A percentile compares a stretch with the other conserved stretches of the same genome.
Conservation (phyloP, 2,329 filamentous ascomycete species). For the Aureobasidium uvarum region DNA sequence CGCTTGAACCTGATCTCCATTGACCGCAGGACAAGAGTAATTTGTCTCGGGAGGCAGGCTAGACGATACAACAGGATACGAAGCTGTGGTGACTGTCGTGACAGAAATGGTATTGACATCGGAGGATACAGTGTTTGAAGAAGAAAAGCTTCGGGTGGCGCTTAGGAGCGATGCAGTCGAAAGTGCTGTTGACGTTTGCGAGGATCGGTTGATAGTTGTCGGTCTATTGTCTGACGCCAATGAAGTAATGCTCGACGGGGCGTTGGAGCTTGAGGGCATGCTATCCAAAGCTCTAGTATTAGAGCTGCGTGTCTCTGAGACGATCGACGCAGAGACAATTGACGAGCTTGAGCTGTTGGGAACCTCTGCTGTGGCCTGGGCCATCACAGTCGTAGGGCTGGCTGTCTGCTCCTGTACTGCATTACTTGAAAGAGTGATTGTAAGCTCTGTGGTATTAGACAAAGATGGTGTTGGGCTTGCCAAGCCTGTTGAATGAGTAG, state of each 20-base stretch:
- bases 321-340: not conserved
- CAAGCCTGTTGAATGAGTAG: not conserved
- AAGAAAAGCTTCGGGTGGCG: not conserved
- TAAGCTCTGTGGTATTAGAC: not conserved
- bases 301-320: not conserved
- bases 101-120: not conserved
- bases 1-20: not conserved
- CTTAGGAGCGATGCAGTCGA: not conserved
- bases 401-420: not conserved
- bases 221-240: not conserved
- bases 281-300: not conserved
- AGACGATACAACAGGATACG: not conserved
- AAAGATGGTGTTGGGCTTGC: not conserved
- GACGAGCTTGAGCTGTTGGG: not conserved
- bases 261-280: not conserved
- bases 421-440: not conserved
- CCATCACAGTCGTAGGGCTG: not conserved
- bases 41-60: not conserved
- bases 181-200: not conserved
- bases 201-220: not conserved
- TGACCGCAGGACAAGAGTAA: slow-evolving; percentile 14
- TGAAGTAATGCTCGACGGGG: not conserved
- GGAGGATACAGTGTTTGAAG: not conserved
- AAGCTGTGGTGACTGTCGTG: not conserved
- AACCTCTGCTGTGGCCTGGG: not conserved